Conservation (phyloP, 768 basidiomycete species). For the Termitomyces sp. region DNA sequence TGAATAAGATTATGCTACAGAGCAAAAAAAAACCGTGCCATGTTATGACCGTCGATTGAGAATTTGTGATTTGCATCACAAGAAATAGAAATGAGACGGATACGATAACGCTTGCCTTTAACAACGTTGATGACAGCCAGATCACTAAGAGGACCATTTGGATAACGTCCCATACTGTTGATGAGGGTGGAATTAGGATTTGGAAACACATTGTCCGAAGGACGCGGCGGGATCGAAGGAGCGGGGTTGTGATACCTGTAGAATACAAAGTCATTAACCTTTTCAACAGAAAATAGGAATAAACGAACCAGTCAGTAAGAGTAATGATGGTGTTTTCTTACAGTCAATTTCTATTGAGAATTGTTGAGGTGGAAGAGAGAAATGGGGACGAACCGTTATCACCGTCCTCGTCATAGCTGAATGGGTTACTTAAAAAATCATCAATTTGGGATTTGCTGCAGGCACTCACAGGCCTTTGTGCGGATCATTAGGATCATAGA, state of each 20-base stretch:
- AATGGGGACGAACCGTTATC: neutral
- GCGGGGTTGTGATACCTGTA: too few relatives aligned
- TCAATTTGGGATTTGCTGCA: too few relatives aligned
- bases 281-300: neutral
- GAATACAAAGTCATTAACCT: too few relatives aligned
- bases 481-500: neutral
- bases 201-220: too few relatives aligned
- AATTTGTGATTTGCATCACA: conserved; percentile 35
- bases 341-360: neutral
- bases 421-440: neutral
- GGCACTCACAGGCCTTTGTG: neutral
- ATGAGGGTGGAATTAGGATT: neutral
- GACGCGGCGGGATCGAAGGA: too few relatives aligned
- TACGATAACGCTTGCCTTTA: conserved; percentile 29
- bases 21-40: conserved; percentile 20
- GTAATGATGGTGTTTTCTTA: neutral
- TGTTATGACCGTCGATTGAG: conserved; percentile 40
- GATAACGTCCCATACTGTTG: conserved; percentile 1
- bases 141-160: conserved; percentile 12
- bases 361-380: too few relatives aligned
- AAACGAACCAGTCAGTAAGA: conserved; percentile 1
- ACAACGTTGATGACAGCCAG: conserved; percentile 32
- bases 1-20: too few relatives aligned
- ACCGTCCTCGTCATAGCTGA: neutral
- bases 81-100: conserved; percentile 29